Percentiles rank a stretch among this genome's conserved stretches.
phyloP scores from a whole-genome alignment of 139 green algal species.

The Pseudopediastrum boryanum region DNA sequence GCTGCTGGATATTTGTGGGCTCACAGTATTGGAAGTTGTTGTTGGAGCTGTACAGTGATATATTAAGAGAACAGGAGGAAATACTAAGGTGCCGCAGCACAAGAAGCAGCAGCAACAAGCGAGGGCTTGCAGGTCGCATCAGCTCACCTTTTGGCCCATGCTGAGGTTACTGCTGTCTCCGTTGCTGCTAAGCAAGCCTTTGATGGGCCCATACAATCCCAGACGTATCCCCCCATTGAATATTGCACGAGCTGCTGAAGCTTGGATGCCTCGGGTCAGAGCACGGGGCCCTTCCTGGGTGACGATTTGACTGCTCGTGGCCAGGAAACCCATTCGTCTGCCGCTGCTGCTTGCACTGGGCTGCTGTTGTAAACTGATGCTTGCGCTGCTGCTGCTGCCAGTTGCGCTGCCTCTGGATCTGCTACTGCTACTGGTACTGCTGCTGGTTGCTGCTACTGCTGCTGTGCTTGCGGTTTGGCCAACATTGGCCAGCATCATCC shows the following conservation, averaged over 20 bases:
- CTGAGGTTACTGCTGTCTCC: slow-evolving; percentile 12
- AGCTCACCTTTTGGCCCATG: slow-evolving; percentile 25
- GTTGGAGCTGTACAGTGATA: no score
- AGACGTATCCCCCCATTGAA: slow-evolving; percentile 71
- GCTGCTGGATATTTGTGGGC: no score
- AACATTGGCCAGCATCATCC: slow-evolving; percentile 69
- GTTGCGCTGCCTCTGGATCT: not conserved
- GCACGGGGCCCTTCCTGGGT: slow-evolving; percentile 5
- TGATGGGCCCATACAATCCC: slow-evolving; percentile 83
- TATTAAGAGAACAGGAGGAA: no score
- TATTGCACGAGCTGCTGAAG: slow-evolving; percentile 23
- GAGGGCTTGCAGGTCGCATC: not conserved
- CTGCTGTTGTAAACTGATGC: not conserved
- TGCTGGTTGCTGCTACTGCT: slow-evolving; percentile 39
- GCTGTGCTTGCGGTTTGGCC: slow-evolving; percentile 3
- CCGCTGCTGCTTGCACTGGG: slow-evolving; percentile 24
- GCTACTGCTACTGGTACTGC: slow-evolving; percentile 38
- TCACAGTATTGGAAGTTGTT: no score
- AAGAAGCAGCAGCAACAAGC: not conserved
- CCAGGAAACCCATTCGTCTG: slow-evolving; percentile 16
- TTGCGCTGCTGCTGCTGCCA: slow-evolving; percentile 27
- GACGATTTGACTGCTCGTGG: slow-evolving; percentile 10
- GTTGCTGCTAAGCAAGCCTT: slow-evolving; percentile 38
- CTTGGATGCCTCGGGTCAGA: slow-evolving; percentile 24
- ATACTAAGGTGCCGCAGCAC: slow-evolving; percentile 20